Percentiles rank a stretch among this genome's conserved stretches.
Conservation (phyloP, 306 rosid species). For the Pueraria montana region DNA sequence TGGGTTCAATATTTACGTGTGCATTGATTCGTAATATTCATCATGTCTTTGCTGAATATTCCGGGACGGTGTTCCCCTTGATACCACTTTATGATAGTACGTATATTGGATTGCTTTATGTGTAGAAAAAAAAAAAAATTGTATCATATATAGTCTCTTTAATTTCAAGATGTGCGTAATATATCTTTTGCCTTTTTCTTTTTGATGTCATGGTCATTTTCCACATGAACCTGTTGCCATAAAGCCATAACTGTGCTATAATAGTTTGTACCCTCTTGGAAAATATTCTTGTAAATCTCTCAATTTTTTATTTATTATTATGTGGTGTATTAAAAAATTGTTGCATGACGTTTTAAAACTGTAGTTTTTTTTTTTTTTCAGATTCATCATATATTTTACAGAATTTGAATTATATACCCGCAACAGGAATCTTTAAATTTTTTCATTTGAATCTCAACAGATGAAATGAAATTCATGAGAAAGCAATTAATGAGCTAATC, state of each 20-base stretch:
- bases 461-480: neutral
- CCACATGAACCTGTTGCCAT: slow-evolving; percentile 5
- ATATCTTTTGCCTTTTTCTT: slow-evolving; percentile 5
- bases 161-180: slow-evolving; percentile 9
- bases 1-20: slow-evolving; percentile 26
- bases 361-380: neutral
- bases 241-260: neutral
- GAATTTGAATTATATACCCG: neutral
- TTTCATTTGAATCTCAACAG: neutral
- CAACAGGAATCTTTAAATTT: neutral
- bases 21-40: slow-evolving; percentile 46
- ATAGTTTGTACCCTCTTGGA: neutral
- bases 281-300: neutral
- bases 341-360: neutral
- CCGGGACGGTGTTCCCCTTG: slow-evolving; percentile 52
- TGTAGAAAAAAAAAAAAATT: neutral
- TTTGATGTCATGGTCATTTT: slow-evolving; percentile 9
- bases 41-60: slow-evolving; percentile 59
- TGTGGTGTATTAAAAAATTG: neutral
- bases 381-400: neutral
- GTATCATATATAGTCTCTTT: slow-evolving; percentile 4
- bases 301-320: neutral
- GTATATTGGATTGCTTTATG: slow-evolving; percentile 40
- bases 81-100: slow-evolving; percentile 52
- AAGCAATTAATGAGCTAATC: neutral